Evolutionary conservation across 352 stramenopile species (phyloP).

Genomic region (Phytopythium litorale): DNA sequence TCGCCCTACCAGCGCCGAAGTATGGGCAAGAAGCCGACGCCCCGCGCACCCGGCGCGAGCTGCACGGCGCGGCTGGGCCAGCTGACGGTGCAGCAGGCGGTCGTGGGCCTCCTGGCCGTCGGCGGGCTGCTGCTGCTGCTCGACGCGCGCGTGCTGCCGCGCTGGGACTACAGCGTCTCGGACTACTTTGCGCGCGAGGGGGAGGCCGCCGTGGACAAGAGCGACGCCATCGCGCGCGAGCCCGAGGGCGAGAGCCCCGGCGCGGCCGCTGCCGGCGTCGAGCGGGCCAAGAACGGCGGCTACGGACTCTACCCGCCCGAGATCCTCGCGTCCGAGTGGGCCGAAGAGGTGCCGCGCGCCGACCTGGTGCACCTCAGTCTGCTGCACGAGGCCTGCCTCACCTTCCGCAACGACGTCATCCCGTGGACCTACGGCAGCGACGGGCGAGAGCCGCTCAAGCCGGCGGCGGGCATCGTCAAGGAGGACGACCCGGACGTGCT

Average conservation of each 20-base stretch:
- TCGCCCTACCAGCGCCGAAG: neutral
- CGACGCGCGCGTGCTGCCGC: slow-evolving; percentile 17
- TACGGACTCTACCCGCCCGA: slow-evolving; percentile 37
- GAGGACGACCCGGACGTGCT: slow-evolving; percentile 36
- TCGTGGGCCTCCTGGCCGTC: slow-evolving; percentile 18
- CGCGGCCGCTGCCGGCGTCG: neutral
- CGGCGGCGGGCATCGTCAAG: slow-evolving; percentile 24
- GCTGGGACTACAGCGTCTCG: slow-evolving; percentile 5
- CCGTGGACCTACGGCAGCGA: slow-evolving; percentile 3
- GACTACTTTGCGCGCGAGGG: slow-evolving; percentile 14
- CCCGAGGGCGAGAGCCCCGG: neutral
- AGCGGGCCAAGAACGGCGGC: slow-evolving; percentile 22
- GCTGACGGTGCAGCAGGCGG: slow-evolving; percentile 22
- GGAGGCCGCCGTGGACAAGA: neutral
- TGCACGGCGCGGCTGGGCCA: slow-evolving; percentile 7
- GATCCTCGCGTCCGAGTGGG: slow-evolving; percentile 34
- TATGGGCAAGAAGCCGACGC: neutral
- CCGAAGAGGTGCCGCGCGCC: slow-evolving; percentile 19
- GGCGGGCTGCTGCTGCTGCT: slow-evolving; percentile 17
- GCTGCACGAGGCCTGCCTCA: slow-evolving; percentile 45
- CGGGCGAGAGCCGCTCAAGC: slow-evolving; percentile 9
- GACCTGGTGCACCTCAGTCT: slow-evolving; percentile 50
- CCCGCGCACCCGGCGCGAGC: neutral
- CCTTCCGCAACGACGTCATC: slow-evolving; percentile 27
- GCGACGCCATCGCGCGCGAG: neutral